Evolutionary conservation across 495 filamentous ascomycete genomes (phyloP), one percentile per base, ranked within the genome.

Genomic region (Penicillium steckii): DNA sequence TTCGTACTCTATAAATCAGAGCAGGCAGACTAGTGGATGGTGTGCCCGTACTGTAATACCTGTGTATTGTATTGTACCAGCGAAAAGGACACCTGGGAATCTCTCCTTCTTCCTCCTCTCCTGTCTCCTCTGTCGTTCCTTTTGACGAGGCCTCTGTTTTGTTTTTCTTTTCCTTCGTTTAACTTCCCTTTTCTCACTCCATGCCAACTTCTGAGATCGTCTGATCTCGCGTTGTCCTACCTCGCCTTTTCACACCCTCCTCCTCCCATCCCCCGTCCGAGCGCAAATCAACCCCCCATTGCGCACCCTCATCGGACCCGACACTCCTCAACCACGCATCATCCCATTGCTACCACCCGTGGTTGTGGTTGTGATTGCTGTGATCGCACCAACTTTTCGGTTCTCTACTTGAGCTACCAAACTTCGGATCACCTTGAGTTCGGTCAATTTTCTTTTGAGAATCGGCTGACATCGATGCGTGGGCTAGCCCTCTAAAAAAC

Each of bases 141-240:
- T 52, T 52, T 40, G 17, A 37, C 46, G 44, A 53, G 45, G 17
- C 48, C 62, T 55, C n/a, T n/a, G n/a, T n/a, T n/a, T n/a, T n/a
- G n/a, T n/a, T 50, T 56, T 54, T 50, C 53, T 46, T 49, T 46
- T 41, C 44, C 49, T 47, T 49, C 52, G 38, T 45, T 37, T 48
- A 17, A 26, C 50, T 52, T 27, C 45, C n/a, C n/a, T n/a, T n/a
- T n/a, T n/a, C 37, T 45, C 50, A 51, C n/a, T 38, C 44, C 48
- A 53, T 50, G 41, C 43, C 38, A 48, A 49, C 32, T 46, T 15
- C 27, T 25, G 35, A 43, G 41, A 50, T 45, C 43, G 18, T 43
- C 10, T 22, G 44, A 24, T 43, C 37, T 44, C 41, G 15, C 40
- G 45, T 48, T 23, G 13, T 49, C 24, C 32, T 4, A 15, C 33